phyloP scores from a whole-genome alignment of 257 asterid species.

The Paulownia fortunei region DNA sequence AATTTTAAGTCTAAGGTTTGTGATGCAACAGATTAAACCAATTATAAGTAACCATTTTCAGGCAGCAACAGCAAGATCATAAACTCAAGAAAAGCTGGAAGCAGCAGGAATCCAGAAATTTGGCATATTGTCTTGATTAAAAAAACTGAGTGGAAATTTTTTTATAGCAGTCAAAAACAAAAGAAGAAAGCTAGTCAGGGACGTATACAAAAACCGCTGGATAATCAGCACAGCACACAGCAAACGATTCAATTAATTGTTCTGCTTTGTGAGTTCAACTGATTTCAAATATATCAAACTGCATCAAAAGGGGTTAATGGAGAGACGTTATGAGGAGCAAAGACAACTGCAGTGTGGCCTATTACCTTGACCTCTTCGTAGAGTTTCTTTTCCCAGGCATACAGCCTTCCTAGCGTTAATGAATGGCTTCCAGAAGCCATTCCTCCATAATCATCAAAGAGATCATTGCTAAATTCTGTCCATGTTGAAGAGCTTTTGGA shows the following conservation, averaged over 20 bases:
- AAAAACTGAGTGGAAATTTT: too few species aligned
- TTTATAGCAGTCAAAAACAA: not conserved
- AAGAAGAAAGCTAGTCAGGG: too few species aligned
- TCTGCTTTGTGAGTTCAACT: not conserved
- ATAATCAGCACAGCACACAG: not conserved
- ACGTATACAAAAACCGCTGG: too few species aligned
- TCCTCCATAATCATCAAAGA: constrained; percentile 83
- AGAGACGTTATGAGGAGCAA: not conserved
- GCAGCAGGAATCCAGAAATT: too few species aligned
- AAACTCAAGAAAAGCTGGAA: too few species aligned
- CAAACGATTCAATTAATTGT: not conserved
- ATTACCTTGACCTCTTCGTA: constrained; percentile 88
- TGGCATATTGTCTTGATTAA: too few species aligned
- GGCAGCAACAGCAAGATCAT: too few species aligned
- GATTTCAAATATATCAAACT: not conserved
- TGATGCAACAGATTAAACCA: not conserved
- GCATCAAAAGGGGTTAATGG: not conserved
- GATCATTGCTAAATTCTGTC: constrained; percentile 80
- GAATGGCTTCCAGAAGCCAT: constrained; percentile 94
- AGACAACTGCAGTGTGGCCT: not conserved
- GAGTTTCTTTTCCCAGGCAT: constrained; percentile 98
- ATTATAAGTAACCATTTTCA: too few species aligned
- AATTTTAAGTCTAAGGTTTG: not conserved
- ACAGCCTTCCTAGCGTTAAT: constrained; percentile 79
- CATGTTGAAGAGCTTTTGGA: constrained; percentile 75